Base-by-base conservation (phyloP, 1,284 basidiomycete genomes). In the Schizophyllum amplum region DNA sequence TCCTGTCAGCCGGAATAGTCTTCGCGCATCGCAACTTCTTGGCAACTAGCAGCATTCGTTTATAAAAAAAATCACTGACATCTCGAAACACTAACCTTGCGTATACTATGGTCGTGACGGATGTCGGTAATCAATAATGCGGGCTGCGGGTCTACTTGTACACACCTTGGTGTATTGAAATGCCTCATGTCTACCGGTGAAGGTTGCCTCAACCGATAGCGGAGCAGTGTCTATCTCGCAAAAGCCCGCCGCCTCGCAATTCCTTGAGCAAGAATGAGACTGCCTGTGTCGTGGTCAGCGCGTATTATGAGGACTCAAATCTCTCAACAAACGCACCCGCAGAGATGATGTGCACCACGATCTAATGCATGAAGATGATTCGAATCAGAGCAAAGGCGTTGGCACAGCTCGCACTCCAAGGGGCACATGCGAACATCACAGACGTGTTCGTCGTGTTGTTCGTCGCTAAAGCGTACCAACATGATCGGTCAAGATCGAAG, bases 221-320 rank as follows among this genome's bases (percentile, higher is more conserved):
- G 83, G 83, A 0, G 75, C 70, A 0, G 76, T 81, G 42, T 81
- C 80, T 5, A 85, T 82, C 57, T 82, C 73, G 57, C 82, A 83
- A 24, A 80, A 78, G 0, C 82, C 83, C 0, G 64, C 61, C 0
- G 75, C 69, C 46, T 68, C 61, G 60, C 83, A 84, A 1, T 67
- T 47, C 0, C 68, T 66, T 6, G 62, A 58, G 63, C 83, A 84
- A 17, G 69, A 55, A 64, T 85, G 82, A 6, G 74, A 69, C 70
- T 83, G 73, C 0, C 79, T 81, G 42, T 1, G 9, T 24, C 62
- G 15, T 13, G 13, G 27, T 33, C 27, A 33, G 27, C 13, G 13
- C 60, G 47, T 25, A n/a, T 33, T 47, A 17, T 15, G 7, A 42
- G 5, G 17, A 53, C 20, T 42, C 11, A 26, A 20, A 7, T 9